Evolutionary conservation across 75 land plant species (phyloP).

Genomic region (Chamaecyparis obtusa): DNA sequence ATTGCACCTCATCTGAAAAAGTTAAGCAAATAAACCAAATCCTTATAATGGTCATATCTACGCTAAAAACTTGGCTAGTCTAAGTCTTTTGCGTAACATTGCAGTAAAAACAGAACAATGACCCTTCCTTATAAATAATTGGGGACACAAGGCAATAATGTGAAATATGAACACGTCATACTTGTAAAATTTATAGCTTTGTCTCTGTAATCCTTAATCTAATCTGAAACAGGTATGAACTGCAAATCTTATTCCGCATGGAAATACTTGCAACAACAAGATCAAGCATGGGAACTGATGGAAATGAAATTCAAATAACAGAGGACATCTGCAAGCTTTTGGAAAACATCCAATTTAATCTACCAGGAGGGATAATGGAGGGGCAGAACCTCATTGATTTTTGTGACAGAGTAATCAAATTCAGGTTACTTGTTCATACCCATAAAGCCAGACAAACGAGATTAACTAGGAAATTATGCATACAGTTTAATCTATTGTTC

Average conservation of each 20-base stretch:
- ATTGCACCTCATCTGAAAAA: constrained; percentile 16
- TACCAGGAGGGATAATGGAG: constrained; percentile 69
- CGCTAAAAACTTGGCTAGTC: too few species aligned
- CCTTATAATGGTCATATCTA: too few species aligned
- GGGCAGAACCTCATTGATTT: constrained; percentile 64
- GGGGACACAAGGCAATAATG: background rate
- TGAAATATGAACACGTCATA: background rate
- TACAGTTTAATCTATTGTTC: background rate
- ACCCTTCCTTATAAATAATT: background rate
- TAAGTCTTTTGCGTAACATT: background rate
- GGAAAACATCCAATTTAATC: constrained; percentile 64
- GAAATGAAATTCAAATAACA: constrained; percentile 35
- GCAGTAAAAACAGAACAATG: background rate
- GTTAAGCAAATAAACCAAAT: too few species aligned
- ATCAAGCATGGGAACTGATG: constrained; percentile 39
- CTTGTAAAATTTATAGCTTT: background rate
- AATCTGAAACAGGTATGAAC: constrained; percentile 51
- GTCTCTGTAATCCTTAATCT: background rate
- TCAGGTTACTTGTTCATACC: constrained; percentile 42
- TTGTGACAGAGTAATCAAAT: constrained; percentile 49
- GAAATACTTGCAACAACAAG: background rate
- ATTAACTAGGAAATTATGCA: background rate
- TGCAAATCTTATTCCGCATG: constrained; percentile 79
- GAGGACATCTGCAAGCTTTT: constrained; percentile 77
- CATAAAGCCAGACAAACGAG: background rate